A percentile compares a stretch with the other conserved stretches of the same genome.
These are phyloP conservation scores for Penicillium psychrofluorescens DNA, from an alignment of 495 filamentous ascomycete genomes.

Conservation along the genomic window DNA sequence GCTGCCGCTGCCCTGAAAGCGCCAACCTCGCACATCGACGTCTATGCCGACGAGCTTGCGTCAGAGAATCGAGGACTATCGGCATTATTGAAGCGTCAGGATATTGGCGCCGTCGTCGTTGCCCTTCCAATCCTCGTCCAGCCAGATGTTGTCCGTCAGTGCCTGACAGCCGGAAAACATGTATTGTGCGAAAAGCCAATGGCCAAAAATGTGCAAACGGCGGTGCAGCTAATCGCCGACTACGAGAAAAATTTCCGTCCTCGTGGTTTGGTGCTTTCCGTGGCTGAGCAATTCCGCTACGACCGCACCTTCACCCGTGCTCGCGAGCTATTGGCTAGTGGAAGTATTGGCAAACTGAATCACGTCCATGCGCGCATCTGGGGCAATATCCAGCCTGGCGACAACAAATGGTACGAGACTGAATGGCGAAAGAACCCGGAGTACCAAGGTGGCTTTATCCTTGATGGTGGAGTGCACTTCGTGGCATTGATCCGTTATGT, in stretches of 20 bases:
- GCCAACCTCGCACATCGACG: too few species aligned
- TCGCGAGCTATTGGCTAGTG: conserved; percentile 32
- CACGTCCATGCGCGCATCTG: conserved; percentile 48
- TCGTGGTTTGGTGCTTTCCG: conserved; percentile 29
- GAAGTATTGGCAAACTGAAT: conserved; percentile 49
- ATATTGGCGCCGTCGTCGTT: conserved; percentile 57
- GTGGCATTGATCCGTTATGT: conserved; percentile 49
- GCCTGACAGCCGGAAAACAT: conserved; percentile 59
- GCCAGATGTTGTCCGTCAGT: conserved; percentile 6
- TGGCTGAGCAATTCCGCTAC: conserved; percentile 69
- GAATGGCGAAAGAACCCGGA: conserved; percentile 57
- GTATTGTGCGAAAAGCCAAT: conserved; percentile 70
- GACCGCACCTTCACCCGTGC: conserved; percentile 42
- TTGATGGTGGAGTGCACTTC: conserved; percentile 64
- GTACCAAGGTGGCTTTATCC: conserved; percentile 62
- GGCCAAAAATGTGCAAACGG: conserved; percentile 49
- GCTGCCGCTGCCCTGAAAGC: too few species aligned
- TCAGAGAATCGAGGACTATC: too few species aligned
- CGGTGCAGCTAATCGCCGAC: conserved; percentile 47
- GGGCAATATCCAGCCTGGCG: conserved; percentile 37
- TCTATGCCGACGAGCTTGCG: too few species aligned
- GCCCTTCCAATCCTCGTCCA: conserved; percentile 24
- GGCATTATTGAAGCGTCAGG: conserved; percentile 34
- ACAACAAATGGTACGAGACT: conserved; percentile 13
- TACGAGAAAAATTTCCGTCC: conserved; percentile 28